phyloP scores from a whole-genome alignment of 1,139 yeast species.

The Magnusiomyces suaveolens region DNA sequence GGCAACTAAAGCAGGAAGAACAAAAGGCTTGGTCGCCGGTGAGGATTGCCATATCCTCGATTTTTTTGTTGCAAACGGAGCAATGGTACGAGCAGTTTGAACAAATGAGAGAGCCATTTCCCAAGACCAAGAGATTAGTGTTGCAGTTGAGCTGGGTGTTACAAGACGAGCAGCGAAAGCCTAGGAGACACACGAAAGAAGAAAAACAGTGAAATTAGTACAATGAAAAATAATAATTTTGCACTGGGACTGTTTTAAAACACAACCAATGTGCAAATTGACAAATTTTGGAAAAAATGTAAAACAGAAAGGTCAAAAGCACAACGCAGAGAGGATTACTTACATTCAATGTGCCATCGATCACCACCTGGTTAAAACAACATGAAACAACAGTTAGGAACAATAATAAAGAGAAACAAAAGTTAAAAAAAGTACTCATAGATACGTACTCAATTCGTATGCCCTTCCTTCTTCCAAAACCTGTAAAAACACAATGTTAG shows the following conservation, averaged over 20 bases:
- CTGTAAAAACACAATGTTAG: too few relatives aligned
- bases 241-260: too few relatives aligned
- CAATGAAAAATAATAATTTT: too few relatives aligned
- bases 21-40: conserved; percentile 94
- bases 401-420: too few relatives aligned
- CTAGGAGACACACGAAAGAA: too few relatives aligned
- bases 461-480: conserved; percentile 36
- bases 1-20: conserved; percentile 80
- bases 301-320: neutral
- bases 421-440: too few relatives aligned
- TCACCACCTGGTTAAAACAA: conserved; percentile 84
- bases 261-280: too few relatives aligned
- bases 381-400: too few relatives aligned
- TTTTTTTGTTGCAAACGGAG: conserved; percentile 77
- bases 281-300: too few relatives aligned
- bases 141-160: conserved; percentile 68
- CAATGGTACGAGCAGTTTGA: conserved; percentile 86
- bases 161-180: conserved; percentile 80
- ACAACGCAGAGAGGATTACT: too few relatives aligned
- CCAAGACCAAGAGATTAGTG: conserved; percentile 80
- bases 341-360: conserved; percentile 89
- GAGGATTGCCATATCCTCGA: conserved; percentile 89
- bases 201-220: too few relatives aligned
- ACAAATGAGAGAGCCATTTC: conserved; percentile 86
- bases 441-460: conserved; percentile 31